Evolutionary conservation across 306 rosid genomes (phyloP).

Genomic region (Acacia melanoxylon): DNA sequence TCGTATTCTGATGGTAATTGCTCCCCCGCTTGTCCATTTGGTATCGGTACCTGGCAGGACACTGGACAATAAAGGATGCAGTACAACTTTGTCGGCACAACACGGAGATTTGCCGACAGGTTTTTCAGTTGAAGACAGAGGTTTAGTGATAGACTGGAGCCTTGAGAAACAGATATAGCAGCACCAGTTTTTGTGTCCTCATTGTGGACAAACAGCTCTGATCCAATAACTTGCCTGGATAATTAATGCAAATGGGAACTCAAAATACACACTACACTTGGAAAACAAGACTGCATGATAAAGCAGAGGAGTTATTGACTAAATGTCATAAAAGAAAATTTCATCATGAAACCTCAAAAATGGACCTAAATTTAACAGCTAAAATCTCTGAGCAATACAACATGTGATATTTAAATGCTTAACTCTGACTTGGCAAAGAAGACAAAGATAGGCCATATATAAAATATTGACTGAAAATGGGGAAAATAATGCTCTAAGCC

Average conservation of each 20-base stretch:
- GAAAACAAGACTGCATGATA: not conserved
- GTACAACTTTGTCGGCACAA: constrained; percentile 37
- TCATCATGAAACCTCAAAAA: not conserved
- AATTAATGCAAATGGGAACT: constrained; percentile 15
- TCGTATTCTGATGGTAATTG: constrained; percentile 7
- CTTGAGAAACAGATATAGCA: constrained; percentile 34
- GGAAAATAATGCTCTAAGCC: not conserved
- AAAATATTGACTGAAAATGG: not conserved
- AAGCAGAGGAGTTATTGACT: not conserved
- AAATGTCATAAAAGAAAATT: not conserved
- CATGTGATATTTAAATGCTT: not conserved
- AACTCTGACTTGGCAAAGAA: not conserved
- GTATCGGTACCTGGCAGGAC: constrained; percentile 31
- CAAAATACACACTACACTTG: not conserved
- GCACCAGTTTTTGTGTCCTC: constrained; percentile 31
- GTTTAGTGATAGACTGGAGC: constrained; percentile 52
- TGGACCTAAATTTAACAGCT: not conserved
- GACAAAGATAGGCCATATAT: not conserved
- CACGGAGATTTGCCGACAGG: constrained; percentile 28
- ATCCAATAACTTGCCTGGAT: constrained; percentile 57
- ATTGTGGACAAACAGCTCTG: constrained; percentile 48
- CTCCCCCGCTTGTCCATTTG: constrained; percentile 3
- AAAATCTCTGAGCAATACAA: not conserved
- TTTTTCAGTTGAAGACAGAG: constrained; percentile 64
- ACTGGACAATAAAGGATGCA: constrained; percentile 52